A percentile compares a stretch with the other conserved stretches of the same genome.
Conservation (phyloP, 2,329 filamentous ascomycete genomes). For the Xylariaceae sp. region DNA sequence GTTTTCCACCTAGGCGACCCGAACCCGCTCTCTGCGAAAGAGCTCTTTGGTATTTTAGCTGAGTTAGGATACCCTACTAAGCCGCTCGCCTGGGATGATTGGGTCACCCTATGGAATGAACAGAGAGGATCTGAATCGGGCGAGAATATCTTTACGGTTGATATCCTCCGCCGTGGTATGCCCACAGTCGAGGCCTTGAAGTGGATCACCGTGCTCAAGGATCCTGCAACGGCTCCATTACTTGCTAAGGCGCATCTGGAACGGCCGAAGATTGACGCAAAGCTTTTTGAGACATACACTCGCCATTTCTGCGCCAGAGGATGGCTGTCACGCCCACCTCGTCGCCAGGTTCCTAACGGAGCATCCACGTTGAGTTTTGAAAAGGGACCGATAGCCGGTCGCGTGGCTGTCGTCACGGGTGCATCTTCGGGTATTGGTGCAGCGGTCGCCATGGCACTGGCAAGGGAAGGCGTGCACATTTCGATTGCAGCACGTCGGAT, state of each 20-base stretch:
- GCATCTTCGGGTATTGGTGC: slow-evolving; percentile 76
- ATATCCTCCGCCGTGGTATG: slow-evolving; percentile 77
- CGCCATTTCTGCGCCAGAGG: slow-evolving; percentile 76
- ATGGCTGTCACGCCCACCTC: slow-evolving; percentile 63
- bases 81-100: slow-evolving; percentile 63
- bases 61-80: slow-evolving; percentile 67
- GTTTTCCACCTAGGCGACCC: slow-evolving; percentile 73
- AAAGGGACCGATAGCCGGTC: slow-evolving; percentile 58
- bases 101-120: slow-evolving; percentile 68
- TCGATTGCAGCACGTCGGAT: slow-evolving; percentile 66
- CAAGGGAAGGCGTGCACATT: slow-evolving; percentile 64
- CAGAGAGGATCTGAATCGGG: slow-evolving; percentile 59
- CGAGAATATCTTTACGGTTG: slow-evolving; percentile 68
- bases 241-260: slow-evolving; percentile 48
- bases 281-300: slow-evolving; percentile 70
- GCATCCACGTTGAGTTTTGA: slow-evolving; percentile 30
- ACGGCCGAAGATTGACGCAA: slow-evolving; percentile 62
- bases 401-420: slow-evolving; percentile 71
- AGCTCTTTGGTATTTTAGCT: slow-evolving; percentile 58
- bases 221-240: slow-evolving; percentile 59
- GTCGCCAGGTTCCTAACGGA: slow-evolving; percentile 33
- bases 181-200: slow-evolving; percentile 65
- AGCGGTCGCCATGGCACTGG: slow-evolving; percentile 63
- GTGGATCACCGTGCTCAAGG: slow-evolving; percentile 67
- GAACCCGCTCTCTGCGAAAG: slow-evolving; percentile 58